Evolutionary conservation across 805 yeast species (phyloP).

Genomic region (Candida sphagnicola): DNA sequence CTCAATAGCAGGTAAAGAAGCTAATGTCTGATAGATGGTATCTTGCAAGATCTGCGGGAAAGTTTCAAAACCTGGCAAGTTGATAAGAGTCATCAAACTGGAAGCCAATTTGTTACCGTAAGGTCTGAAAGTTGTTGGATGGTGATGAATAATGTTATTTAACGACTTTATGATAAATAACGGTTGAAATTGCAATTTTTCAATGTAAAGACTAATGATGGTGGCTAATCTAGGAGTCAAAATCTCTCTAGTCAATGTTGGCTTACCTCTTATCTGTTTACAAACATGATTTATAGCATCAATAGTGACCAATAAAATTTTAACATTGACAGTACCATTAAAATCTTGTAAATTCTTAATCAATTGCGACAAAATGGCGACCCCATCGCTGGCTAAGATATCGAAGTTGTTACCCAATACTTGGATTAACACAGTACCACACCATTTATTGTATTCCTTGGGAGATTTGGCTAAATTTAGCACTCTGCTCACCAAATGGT

Average conservation of each 20-base stretch:
- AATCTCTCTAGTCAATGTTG: slow-evolving; percentile 77
- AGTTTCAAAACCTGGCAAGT: slow-evolving; percentile 31
- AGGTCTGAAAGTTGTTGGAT: slow-evolving; percentile 81
- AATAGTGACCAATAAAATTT: slow-evolving; percentile 31
- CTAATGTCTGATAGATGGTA: slow-evolving; percentile 47
- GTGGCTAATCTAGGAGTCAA: slow-evolving; percentile 74
- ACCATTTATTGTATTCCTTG: slow-evolving; percentile 48
- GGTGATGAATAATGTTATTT: slow-evolving; percentile 43
- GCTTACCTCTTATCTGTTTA: slow-evolving; percentile 65
- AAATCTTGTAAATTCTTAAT: slow-evolving; percentile 38
- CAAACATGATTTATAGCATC: slow-evolving; percentile 41
- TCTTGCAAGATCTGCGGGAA: slow-evolving; percentile 38
- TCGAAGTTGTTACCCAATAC: slow-evolving; percentile 39
- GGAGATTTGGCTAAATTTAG: slow-evolving; percentile 25
- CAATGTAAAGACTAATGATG: slow-evolving; percentile 53
- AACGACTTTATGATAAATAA: slow-evolving; percentile 31
- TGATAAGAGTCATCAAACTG: slow-evolving; percentile 33
- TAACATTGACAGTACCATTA: slow-evolving; percentile 28
- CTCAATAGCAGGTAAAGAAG: slow-evolving; percentile 53
- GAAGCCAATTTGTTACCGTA: slow-evolving; percentile 59
- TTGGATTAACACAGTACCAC: slow-evolving; percentile 50
- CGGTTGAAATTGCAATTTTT: slow-evolving; percentile 26
- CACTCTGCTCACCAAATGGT: slow-evolving; percentile 45
- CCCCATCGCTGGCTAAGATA: slow-evolving; percentile 40
- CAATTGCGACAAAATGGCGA: slow-evolving; percentile 34